Percentiles rank a stretch among this genome's conserved stretches.
Evolutionary conservation across 805 yeast genomes (phyloP).

Genomic region (Diddensiella santjacobensis): DNA sequence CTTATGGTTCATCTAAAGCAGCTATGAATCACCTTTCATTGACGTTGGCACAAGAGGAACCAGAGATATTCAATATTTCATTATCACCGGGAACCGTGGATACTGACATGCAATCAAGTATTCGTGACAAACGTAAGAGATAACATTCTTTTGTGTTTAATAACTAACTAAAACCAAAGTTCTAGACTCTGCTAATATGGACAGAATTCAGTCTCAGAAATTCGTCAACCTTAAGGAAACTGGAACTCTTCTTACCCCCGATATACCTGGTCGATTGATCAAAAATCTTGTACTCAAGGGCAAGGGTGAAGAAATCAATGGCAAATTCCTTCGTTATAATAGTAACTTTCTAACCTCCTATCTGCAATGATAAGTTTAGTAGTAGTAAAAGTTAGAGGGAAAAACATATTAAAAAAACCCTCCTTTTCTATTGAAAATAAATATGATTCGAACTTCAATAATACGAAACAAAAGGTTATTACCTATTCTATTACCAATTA

Average conservation of each 20-base stretch:
- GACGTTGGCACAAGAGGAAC: conserved; percentile 67
- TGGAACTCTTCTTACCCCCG: conserved; percentile 59
- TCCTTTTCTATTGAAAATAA: no score
- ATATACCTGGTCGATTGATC: conserved; percentile 66
- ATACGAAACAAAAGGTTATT: no score
- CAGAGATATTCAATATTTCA: conserved; percentile 55
- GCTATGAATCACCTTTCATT: conserved; percentile 75
- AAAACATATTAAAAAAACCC: no score
- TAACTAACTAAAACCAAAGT: no score
- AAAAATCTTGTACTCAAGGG: conserved; percentile 64
- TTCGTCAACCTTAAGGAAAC: conserved; percentile 61
- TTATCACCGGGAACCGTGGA: conserved; percentile 95
- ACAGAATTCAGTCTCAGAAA: conserved; percentile 50
- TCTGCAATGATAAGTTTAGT: no score
- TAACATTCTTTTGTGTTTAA: no score
- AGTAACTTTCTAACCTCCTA: conserved; percentile 20
- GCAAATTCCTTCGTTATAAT: conserved; percentile 59
- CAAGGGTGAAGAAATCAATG: conserved; percentile 55
- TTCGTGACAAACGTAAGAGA: conserved; percentile 55
- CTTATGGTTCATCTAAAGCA: conserved; percentile 89
- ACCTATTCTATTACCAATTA: no score
- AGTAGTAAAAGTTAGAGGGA: no score
- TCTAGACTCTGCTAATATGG: conserved; percentile 54
- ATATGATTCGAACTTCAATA: no score
- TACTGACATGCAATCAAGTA: conserved; percentile 80